phyloP scores from a whole-genome alignment of 108 stramenopile species.

The Ochromonas danica region DNA sequence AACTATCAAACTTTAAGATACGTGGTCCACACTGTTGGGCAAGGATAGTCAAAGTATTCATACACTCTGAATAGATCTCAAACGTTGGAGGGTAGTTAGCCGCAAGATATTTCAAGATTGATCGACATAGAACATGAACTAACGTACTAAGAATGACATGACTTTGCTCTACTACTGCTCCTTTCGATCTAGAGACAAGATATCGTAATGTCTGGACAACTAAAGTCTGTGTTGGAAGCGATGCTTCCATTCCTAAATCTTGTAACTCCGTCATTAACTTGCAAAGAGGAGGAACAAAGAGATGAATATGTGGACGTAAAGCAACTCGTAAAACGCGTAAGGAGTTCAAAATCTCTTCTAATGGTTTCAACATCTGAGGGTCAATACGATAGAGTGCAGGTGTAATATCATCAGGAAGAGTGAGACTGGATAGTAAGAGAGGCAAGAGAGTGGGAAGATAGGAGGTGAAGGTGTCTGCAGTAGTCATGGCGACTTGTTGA shows the following conservation, averaged over 20 bases:
- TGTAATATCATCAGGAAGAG: background rate
- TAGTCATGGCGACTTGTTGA: constrained; percentile 38
- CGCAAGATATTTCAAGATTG: background rate
- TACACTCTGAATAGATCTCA: constrained; percentile 2
- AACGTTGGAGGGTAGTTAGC: background rate
- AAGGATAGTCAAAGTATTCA: background rate
- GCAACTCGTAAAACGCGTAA: background rate
- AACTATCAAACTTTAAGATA: constrained; percentile 3
- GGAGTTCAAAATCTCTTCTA: background rate
- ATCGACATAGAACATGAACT: constrained; percentile 1
- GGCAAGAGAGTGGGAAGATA: background rate
- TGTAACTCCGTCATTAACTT: background rate
- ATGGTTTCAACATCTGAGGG: background rate
- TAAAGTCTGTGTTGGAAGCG: background rate
- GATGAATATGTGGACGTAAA: background rate
- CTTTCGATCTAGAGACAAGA: background rate
- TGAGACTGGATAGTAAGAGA: background rate
- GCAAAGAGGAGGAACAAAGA: background rate
- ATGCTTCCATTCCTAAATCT: background rate
- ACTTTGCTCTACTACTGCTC: background rate
- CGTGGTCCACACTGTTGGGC: constrained; percentile 32
- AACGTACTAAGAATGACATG: constrained; percentile 26
- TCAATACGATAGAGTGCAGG: background rate
- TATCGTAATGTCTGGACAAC: background rate
- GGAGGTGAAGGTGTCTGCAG: background rate